phyloP scores from a whole-genome alignment of 2,329 filamentous ascomycete species.

The Fusarium sp. region DNA sequence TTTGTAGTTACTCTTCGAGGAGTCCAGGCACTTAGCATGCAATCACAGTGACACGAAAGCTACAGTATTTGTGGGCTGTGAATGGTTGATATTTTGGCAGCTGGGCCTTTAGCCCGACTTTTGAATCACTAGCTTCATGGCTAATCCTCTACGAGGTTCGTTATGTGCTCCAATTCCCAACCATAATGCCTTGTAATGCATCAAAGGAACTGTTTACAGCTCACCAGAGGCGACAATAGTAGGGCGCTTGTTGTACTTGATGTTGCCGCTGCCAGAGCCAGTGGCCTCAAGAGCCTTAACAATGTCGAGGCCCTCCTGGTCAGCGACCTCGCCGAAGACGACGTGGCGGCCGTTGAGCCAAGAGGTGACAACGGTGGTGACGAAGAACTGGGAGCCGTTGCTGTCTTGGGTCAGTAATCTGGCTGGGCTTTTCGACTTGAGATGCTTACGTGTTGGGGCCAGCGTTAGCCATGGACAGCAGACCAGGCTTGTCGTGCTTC shows the following conservation, averaged over 20 bases:
- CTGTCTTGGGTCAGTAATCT: conserved; percentile 61
- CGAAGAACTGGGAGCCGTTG: conserved; percentile 98
- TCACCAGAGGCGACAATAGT: conserved; percentile 68
- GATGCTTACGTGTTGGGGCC: conserved; percentile 85
- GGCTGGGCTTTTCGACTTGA: not conserved
- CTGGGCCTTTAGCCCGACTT: conserved; percentile 29
- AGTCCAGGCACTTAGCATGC: not conserved
- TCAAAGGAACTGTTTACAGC: conserved; percentile 51
- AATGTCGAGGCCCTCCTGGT: conserved; percentile 59
- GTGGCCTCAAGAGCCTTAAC: conserved; percentile 73
- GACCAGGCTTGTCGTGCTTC: conserved; percentile 79
- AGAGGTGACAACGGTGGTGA: conserved; percentile 90
- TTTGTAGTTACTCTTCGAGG: not conserved
- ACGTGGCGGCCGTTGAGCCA: conserved; percentile 89
- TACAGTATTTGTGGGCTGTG: conserved; percentile 18
- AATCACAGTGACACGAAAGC: not conserved
- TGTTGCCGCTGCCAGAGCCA: conserved; percentile 65
- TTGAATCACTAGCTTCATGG: conserved; percentile 28
- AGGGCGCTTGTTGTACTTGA: conserved; percentile 68
- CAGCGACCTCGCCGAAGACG: conserved; percentile 82
- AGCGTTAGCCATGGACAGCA: conserved; percentile 95
- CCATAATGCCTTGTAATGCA: conserved; percentile 12
- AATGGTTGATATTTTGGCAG: conserved; percentile 35
- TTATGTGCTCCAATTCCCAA: conserved; percentile 28
- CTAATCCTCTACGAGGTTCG: conserved; percentile 37